Evolutionary conservation across 2,329 filamentous ascomycete genomes (phyloP).

Genomic region (Cordyceps fumosorosea): DNA sequence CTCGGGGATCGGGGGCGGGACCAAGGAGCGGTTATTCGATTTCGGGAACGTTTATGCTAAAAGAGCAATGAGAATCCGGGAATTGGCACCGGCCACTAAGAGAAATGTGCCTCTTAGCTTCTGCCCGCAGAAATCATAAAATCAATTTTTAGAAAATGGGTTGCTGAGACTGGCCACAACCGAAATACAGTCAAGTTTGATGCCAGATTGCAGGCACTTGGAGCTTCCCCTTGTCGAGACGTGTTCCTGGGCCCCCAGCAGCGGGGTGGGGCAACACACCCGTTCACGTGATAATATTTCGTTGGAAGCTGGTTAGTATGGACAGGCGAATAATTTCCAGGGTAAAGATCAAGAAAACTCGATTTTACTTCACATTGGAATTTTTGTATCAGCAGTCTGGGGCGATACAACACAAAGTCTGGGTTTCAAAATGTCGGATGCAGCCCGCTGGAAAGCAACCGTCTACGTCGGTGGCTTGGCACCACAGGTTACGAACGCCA

Average conservation of each 20-base stretch:
- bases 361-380: neutral
- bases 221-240: conserved; percentile 22
- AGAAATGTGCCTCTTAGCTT: conserved; percentile 21
- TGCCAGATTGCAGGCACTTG: conserved; percentile 39
- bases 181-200: conserved; percentile 26
- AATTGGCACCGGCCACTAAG: conserved; percentile 17
- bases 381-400: neutral
- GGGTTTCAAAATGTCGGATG: conserved; percentile 63
- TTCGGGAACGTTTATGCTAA: conserved; percentile 15
- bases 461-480: conserved; percentile 89
- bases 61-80: conserved; percentile 16
- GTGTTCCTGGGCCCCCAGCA: conserved; percentile 10
- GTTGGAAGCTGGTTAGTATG: neutral
- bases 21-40: conserved; percentile 14
- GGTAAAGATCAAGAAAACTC: neutral
- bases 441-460: conserved; percentile 79
- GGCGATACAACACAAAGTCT: neutral
- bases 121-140: conserved; percentile 25
- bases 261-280: neutral
- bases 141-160: conserved; percentile 8
- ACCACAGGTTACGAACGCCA: conserved; percentile 65
- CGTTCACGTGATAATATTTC: conserved; percentile 22
- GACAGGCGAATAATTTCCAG: neutral
- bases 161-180: conserved; percentile 13
- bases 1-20: conserved; percentile 19